phyloP scores from a whole-genome alignment of 1,284 basidiomycete genomes.

The Puccinia coronata region DNA sequence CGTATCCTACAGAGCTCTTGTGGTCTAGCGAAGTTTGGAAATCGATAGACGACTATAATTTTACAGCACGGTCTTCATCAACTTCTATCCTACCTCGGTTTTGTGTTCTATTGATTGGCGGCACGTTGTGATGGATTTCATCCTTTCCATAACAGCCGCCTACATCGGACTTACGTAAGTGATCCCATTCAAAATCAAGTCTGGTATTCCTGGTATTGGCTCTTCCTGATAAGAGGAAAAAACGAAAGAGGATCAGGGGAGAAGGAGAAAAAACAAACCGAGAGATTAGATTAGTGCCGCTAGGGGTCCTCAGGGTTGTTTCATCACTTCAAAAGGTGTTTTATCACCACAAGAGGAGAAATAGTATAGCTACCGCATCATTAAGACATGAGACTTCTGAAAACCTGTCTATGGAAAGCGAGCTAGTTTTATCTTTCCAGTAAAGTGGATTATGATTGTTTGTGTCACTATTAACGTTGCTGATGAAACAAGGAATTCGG shows the following conservation, averaged over 20 bases:
- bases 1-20: slow-evolving; percentile 17
- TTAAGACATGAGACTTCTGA: slow-evolving; percentile 22
- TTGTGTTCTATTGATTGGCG: not conserved
- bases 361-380: slow-evolving; percentile 2
- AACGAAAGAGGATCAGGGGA: not conserved
- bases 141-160: not conserved
- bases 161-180: slow-evolving; percentile 2
- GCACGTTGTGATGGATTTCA: too few species aligned
- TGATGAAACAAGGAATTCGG: slow-evolving; percentile 35
- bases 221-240: too few species aligned
- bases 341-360: too few species aligned
- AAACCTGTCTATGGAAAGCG: slow-evolving; percentile 4
- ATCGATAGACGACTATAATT: slow-evolving; percentile 17
- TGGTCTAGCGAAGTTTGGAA: slow-evolving; percentile 4
- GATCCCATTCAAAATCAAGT: slow-evolving; percentile 10
- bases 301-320: too few species aligned
- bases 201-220: slow-evolving; percentile 12
- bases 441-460: not conserved
- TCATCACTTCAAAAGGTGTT: too few species aligned
- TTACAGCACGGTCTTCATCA: not conserved
- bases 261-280: not conserved
- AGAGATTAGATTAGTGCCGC: too few species aligned
- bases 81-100: too few species aligned
- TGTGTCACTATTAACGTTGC: not conserved
- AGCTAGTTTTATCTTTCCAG: slow-evolving; percentile 12